phyloP scores from a whole-genome alignment of 805 yeast species.

The Wickerhamomyces mucosus region DNA sequence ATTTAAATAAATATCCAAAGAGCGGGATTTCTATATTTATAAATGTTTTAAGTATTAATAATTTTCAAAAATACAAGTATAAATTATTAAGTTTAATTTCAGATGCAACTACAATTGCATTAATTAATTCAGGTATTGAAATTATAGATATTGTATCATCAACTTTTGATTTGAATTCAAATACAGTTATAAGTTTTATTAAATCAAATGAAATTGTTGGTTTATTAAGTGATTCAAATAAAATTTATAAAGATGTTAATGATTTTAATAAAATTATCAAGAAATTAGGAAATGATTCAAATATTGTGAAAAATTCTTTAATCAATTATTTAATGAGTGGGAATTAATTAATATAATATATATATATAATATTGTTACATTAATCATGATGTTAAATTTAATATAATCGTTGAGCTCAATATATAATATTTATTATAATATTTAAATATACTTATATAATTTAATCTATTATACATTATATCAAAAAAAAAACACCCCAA shows the following conservation, averaged over 20 bases:
- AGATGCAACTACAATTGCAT: conserved; percentile 50
- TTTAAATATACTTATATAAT: no score
- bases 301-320: conserved; percentile 3
- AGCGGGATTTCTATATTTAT: conserved; percentile 77
- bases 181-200: conserved; percentile 40
- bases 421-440: no score
- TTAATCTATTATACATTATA: no score
- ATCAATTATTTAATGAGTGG: no score
- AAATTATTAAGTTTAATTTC: conserved; percentile 29
- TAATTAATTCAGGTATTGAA: conserved; percentile 81
- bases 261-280: conserved; percentile 4
- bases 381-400: no score
- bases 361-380: no score
- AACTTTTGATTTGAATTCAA: conserved; percentile 36
- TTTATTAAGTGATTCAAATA: conserved; percentile 38
- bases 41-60: conserved; percentile 41
- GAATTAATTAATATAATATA: no score
- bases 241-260: background rate
- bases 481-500: background rate
- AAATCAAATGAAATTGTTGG: conserved; percentile 55
- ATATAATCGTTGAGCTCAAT: no score
- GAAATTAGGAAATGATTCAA: conserved; percentile 2
- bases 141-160: conserved; percentile 66
- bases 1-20: conserved; percentile 73
- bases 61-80: conserved; percentile 22